These are phyloP conservation scores for Calonectria crousiana DNA, from an alignment of 2,329 filamentous ascomycete genomes.

Conservation along the genomic window DNA sequence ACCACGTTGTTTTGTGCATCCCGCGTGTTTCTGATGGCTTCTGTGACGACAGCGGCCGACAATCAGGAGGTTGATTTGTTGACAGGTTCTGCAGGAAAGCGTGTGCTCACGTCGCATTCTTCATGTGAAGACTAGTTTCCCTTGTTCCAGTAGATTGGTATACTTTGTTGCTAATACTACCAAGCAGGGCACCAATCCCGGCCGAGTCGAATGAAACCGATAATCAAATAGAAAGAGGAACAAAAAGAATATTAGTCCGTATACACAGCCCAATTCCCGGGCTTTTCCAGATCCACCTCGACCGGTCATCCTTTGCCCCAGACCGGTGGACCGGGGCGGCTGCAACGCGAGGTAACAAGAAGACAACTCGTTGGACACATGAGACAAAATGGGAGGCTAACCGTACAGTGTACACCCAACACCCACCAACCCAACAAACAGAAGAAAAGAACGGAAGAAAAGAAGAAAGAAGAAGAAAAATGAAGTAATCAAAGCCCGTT, in stretches of 20 bases:
- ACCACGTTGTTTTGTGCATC: not conserved
- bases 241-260: conserved; percentile 4
- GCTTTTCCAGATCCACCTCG: conserved; percentile 9
- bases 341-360: conserved; percentile 29
- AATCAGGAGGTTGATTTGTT: not conserved
- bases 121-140: not conserved
- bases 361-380: conserved; percentile 30
- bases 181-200: conserved; percentile 5
- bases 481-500: conserved; percentile 4
- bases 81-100: not conserved
- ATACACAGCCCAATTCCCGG: conserved; percentile 8
- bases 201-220: conserved; percentile 12
- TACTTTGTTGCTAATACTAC: not conserved
- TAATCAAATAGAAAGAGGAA: too few species aligned
- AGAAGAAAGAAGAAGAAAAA: conserved; percentile 29
- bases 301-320: not conserved
- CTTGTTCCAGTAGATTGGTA: not conserved
- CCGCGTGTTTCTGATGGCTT: not conserved
- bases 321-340: conserved; percentile 15
- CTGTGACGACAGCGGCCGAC: not conserved
- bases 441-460: conserved; percentile 15
- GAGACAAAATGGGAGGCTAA: conserved; percentile 25
- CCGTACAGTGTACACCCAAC: conserved; percentile 33
- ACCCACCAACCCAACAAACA: conserved; percentile 34
- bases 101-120: not conserved